Conservation (phyloP, 108 stramenopile species). For the Cyclostephanos invisitatus region DNA sequence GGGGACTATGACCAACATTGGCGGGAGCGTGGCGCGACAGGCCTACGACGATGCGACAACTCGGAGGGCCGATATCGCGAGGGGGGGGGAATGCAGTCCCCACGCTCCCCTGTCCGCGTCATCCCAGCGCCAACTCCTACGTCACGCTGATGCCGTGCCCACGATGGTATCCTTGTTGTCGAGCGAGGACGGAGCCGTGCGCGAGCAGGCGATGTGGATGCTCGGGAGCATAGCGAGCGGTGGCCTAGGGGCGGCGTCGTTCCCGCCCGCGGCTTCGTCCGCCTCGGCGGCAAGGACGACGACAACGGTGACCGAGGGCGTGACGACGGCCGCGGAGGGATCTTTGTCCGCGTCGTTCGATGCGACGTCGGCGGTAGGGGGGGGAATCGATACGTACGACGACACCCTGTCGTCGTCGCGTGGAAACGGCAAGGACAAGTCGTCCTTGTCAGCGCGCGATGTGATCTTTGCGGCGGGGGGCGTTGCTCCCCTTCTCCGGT, state of each 20-base stretch:
- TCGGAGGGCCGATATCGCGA: neutral
- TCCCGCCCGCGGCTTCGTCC: slow-evolving; percentile 2
- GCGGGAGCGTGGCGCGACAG: neutral
- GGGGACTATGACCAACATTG: neutral
- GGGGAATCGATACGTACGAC: neutral
- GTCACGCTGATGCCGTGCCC: slow-evolving; percentile 86
- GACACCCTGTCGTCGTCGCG: neutral
- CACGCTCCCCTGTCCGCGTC: slow-evolving; percentile 54
- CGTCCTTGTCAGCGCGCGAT: slow-evolving; percentile 68
- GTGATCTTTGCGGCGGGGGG: slow-evolving; percentile 82
- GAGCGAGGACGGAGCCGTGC: slow-evolving; percentile 66
- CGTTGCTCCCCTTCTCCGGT: slow-evolving; percentile 69
- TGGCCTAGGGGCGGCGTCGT: slow-evolving; percentile 45
- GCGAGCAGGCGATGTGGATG: slow-evolving; percentile 87
- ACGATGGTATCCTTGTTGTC: slow-evolving; percentile 73
- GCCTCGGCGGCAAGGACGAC: slow-evolving; percentile 9
- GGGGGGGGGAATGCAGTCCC: slow-evolving; percentile 12
- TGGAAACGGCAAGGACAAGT: slow-evolving; percentile 13
- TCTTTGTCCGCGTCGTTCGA: neutral
- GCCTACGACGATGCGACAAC: neutral
- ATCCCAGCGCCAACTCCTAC: slow-evolving; percentile 75
- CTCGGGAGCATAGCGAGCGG: slow-evolving; percentile 81
- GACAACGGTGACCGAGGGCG: neutral
- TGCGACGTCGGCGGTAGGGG: neutral
- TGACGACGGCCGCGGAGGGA: neutral